phyloP scores from a whole-genome alignment of 2,329 filamentous ascomycete species.

The Orbilia oligospora region DNA sequence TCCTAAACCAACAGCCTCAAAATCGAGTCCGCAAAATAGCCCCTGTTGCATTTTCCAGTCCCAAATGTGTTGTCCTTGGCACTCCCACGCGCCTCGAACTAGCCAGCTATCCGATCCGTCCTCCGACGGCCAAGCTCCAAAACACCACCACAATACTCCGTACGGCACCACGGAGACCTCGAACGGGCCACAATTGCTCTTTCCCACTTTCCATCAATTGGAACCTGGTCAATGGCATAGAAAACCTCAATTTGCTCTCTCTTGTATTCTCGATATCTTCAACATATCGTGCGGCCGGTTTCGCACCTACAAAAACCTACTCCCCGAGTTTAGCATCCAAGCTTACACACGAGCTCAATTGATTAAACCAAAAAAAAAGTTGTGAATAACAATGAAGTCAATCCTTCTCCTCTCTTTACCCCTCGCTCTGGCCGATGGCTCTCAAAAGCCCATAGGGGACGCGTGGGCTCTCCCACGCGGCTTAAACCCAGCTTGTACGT shows the following conservation, averaged over 20 bases:
- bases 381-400: slow-evolving; percentile 42
- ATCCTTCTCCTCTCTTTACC: slow-evolving; percentile 52
- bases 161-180: slow-evolving; percentile 5
- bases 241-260: neutral
- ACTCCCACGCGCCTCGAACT: slow-evolving; percentile 12
- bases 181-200: slow-evolving; percentile 2
- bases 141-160: neutral
- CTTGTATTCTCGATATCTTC: neutral
- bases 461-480: slow-evolving; percentile 50
- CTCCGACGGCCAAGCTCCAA: slow-evolving; percentile 39
- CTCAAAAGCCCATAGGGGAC: slow-evolving; percentile 52
- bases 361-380: neutral
- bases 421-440: slow-evolving; percentile 39
- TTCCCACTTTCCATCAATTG: slow-evolving; percentile 9
- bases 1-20: neutral
- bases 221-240: slow-evolving; percentile 42
- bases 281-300: slow-evolving; percentile 36
- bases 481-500: slow-evolving; percentile 48
- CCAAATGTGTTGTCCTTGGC: slow-evolving; percentile 32
- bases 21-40: neutral
- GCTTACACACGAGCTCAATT: slow-evolving; percentile 10
- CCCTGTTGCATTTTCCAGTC: slow-evolving; percentile 20
- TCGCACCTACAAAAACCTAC: slow-evolving; percentile 20
- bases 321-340: neutral
- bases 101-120: slow-evolving; percentile 29